Conservation (phyloP, 139 green algal species). For the Auxenochlorella protothecoides region DNA sequence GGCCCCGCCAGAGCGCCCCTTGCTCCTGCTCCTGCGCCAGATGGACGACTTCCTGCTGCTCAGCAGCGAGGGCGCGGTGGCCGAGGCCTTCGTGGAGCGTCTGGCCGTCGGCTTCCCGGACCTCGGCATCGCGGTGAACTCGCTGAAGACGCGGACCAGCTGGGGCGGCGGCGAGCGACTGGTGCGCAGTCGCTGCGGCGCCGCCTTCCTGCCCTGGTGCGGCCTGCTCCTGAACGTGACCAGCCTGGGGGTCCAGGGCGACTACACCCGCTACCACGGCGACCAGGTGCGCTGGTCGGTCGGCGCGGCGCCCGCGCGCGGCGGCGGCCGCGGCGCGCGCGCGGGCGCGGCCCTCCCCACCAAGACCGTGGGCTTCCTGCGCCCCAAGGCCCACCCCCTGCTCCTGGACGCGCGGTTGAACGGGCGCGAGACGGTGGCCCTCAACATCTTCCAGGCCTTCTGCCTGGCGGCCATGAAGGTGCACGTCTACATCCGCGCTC, state of each 20-base stretch:
- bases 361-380: constrained; percentile 46
- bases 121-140: constrained; percentile 66
- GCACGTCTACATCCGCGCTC: constrained; percentile 51
- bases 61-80: constrained; percentile 42
- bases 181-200: constrained; percentile 11
- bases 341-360: too few relatives aligned
- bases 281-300: too few relatives aligned
- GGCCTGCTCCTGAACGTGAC: constrained; percentile 68
- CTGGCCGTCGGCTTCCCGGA: constrained; percentile 55
- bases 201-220: constrained; percentile 69
- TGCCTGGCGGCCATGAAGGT: constrained; percentile 73
- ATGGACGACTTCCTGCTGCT: constrained; percentile 84
- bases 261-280: constrained; percentile 73
- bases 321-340: too few relatives aligned
- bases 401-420: constrained; percentile 79
- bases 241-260: constrained; percentile 67
- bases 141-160: constrained; percentile 20
- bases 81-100: constrained; percentile 35
- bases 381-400: constrained; percentile 74
- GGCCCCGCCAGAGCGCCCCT: too few relatives aligned
- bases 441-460: constrained; percentile 84
- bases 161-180: too few relatives aligned
- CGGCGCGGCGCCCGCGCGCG: too few relatives aligned
- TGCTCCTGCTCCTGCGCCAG: constrained; percentile 53
- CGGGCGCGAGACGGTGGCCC: constrained; percentile 40